These are phyloP conservation scores for Euclidium syriacum DNA, from an alignment of 345 rosid species.

Conservation along the genomic window DNA sequence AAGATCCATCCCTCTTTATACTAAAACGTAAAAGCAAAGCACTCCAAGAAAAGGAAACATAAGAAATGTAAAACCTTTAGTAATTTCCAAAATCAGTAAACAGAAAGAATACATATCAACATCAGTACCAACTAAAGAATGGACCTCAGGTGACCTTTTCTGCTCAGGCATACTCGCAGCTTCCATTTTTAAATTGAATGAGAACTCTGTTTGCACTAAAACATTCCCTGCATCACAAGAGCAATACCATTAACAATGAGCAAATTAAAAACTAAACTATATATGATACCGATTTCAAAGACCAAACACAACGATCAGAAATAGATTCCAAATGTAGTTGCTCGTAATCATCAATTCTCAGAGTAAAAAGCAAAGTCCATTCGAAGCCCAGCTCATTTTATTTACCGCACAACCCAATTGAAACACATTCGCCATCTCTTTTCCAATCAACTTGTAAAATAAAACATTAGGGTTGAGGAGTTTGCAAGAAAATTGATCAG, in stretches of 20 bases:
- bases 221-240: conserved; percentile 23
- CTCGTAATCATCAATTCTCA: background rate
- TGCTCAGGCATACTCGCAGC: too few species aligned
- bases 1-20: background rate
- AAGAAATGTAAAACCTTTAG: background rate
- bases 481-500: background rate
- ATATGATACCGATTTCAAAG: background rate
- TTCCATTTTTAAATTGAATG: conserved; percentile 34
- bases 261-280: background rate
- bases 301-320: background rate
- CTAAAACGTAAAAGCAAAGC: background rate
- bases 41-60: background rate
- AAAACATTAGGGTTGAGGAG: background rate
- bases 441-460: background rate
- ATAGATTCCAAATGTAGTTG: background rate
- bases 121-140: background rate
- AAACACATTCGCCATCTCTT: background rate
- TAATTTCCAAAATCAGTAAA: background rate
- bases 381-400: background rate
- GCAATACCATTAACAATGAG: background rate
- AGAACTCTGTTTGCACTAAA: background rate
- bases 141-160: conserved; percentile 19
- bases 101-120: background rate
- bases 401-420: background rate
- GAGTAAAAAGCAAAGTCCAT: background rate